A percentile compares a stretch with the other conserved stretches of the same genome.
Conservation (phyloP, 495 filamentous ascomycete species). For the Xylaria acuta region DNA sequence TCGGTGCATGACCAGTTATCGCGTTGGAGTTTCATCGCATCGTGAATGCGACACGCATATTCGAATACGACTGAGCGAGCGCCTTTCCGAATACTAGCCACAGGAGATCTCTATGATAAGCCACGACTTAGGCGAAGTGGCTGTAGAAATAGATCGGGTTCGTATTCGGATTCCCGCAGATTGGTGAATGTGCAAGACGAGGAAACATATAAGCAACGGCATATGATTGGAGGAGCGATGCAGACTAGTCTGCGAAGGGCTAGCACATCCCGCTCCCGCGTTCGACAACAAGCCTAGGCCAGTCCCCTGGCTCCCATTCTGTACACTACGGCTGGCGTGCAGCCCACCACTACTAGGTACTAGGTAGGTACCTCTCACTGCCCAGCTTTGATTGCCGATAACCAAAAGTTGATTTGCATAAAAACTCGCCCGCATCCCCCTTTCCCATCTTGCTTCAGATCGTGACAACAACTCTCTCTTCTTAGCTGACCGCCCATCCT, state of each 20-base stretch:
- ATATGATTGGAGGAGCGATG: constrained; percentile 8
- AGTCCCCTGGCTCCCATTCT: neutral
- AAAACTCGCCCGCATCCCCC: constrained; percentile 26
- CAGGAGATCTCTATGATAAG: neutral
- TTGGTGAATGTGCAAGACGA: constrained; percentile 12
- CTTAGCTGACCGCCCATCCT: neutral
- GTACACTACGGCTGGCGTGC: neutral
- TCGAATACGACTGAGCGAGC: neutral
- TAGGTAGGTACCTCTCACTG: neutral
- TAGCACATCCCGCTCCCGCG: constrained; percentile 1
- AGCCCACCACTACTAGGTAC: neutral
- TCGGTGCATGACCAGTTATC: neutral
- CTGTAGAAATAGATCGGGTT: constrained; percentile 31
- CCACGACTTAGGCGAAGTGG: constrained; percentile 2
- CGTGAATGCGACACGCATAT: neutral
- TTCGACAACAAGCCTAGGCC: too few species aligned
- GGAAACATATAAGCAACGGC: constrained; percentile 17
- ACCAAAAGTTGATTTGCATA: constrained; percentile 25
- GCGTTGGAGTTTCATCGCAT: constrained; percentile 19
- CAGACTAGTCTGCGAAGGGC: neutral
- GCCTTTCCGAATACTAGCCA: neutral
- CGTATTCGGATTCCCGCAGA: constrained; percentile 38
- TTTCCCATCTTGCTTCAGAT: constrained; percentile 6
- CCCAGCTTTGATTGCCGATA: constrained; percentile 8
- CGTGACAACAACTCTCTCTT: constrained; percentile 13